Evolutionary conservation across 768 basidiomycete species (phyloP), one percentile per base, ranked within the genome.

Genomic region (Kwoniella sp.): DNA sequence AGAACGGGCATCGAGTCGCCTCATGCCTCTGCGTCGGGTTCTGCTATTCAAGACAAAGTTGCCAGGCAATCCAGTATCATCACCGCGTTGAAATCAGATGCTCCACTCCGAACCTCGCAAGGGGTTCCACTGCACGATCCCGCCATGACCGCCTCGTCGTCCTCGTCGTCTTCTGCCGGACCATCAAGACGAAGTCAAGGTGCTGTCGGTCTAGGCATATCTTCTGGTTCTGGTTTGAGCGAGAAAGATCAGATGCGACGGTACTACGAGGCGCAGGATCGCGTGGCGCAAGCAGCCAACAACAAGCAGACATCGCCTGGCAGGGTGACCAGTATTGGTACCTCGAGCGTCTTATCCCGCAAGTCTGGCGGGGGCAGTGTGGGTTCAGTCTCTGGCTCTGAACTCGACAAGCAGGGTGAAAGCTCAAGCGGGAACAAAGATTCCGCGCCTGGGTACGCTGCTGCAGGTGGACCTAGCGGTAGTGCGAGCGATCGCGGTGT

Each of bases 191-290:
- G 11, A 45, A 5, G 41, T 17, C 9, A 45, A n/a, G 28, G 26
- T 4, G 38, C 29, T 22, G 26, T 38, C 2, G 63, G 63, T 15
- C 15, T 50, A 25, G 63, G 63, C 25, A 50, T 56, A 30, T 53
- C 63, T 1, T 11, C n/a, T 28, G 51, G 51, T 25, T 54, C 34
- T 55, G 53, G 53, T 20, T 22, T 69, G 50, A 69, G 58, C 45
- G 73, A 71, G 30, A 74, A 71, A 45, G 69, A 69, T 28, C 66
- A 67, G 58, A 73, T 73, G 72, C 53, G 55, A 30, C 47, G 69
- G 34, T 73, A 63, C 53, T 68, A 73, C 41, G 66, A 70, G 55
- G 69, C 68, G 17, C 62, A 63, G n/a, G 72, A 63, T 58, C 26
- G 67, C 9, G 71, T 60, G 2, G 50, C 57, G 4, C 15, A 47